phyloP scores from a whole-genome alignment of 1,284 basidiomycete genomes.

The Veloboletus limbatus region DNA sequence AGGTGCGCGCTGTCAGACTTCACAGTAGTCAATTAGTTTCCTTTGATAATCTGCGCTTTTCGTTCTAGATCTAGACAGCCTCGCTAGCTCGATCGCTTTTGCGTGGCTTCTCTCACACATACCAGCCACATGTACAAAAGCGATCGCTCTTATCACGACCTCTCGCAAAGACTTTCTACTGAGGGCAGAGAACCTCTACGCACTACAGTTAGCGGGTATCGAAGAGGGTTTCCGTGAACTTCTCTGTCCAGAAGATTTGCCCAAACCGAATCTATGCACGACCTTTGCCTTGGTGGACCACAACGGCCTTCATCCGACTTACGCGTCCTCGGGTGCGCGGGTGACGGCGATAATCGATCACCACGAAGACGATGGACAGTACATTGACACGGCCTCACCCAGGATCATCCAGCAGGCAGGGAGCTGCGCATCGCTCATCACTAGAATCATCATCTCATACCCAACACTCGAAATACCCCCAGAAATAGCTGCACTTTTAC shows the following conservation, averaged over 20 bases:
- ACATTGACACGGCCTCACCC: constrained; percentile 61
- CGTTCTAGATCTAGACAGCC: constrained; percentile 79
- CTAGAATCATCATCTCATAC: constrained; percentile 46
- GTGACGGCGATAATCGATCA: constrained; percentile 91
- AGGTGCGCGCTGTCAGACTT: constrained; percentile 50
- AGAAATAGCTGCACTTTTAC: constrained; percentile 75
- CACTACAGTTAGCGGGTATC: constrained; percentile 60
- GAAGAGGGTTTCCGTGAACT: constrained; percentile 47
- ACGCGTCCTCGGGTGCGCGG: constrained; percentile 43
- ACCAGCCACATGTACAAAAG: constrained; percentile 36
- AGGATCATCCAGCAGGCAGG: constrained; percentile 70
- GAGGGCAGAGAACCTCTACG: constrained; percentile 85
- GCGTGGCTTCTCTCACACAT: constrained; percentile 60
- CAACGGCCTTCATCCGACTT: constrained; percentile 65
- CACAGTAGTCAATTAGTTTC: neutral
- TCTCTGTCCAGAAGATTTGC: constrained; percentile 57
- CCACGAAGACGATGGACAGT: constrained; percentile 80
- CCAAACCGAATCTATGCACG: constrained; percentile 42
- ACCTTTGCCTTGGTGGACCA: constrained; percentile 87
- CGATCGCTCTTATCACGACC: constrained; percentile 75
- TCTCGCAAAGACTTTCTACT: constrained; percentile 68
- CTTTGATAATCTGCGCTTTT: constrained; percentile 4
- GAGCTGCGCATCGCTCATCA: constrained; percentile 78
- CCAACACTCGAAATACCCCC: constrained; percentile 40
- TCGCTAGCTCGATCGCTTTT: constrained; percentile 81